Base-by-base conservation (phyloP, 2,329 filamentous ascomycete genomes). In the Fusarium mundagurra region DNA sequence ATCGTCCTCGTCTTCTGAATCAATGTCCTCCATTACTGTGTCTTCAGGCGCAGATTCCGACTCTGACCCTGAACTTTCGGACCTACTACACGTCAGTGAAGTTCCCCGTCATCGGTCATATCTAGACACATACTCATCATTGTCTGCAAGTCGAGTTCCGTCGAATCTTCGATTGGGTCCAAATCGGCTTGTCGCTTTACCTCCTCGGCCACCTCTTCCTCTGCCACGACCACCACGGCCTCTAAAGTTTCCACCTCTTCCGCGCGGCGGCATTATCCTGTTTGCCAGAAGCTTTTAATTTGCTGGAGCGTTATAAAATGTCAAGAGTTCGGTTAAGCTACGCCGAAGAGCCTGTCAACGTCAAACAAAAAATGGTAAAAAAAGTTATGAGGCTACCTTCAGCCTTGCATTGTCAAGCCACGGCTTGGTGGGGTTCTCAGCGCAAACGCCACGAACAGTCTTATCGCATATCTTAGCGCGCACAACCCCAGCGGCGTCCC, bases 401-500 rank as follows among this genome's bases (percentile, higher is more conserved):
- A 84, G 82, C 82, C 82, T 83, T 82, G 82, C 77, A 76, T 60
- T 33, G 62, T 76, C 75, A 74, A 81, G 82, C 82, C 81, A 83
- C 81, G 80, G 9, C 1, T 64, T 78, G 73, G 78, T 81, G 80
- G 81, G 80, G 77, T 61, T 44, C 47, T 24, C 68, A 76, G 73
- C 54, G n/a, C 24, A 59, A 57, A 63, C 80, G 81, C 81, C 82
- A 81, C 78, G n/a, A 74, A 50, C 50, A 22, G 64, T 69, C 79
- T 84, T 84, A 84, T 85, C 83, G 74, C 64, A 70, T 77, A 76
- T 78, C 86, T 86, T 87, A 87, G 86, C 84, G 86, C 86, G 84
- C 86, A 88, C 86, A 88, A 87, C 83, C 84, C 82, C 82, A 82
- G 81, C 80, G 75, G 33, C 73, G 82, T 84, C 82, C 81, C 82